Evolutionary conservation across 352 stramenopile species (phyloP).

Genomic region (Elongisporangium prolatum): DNA sequence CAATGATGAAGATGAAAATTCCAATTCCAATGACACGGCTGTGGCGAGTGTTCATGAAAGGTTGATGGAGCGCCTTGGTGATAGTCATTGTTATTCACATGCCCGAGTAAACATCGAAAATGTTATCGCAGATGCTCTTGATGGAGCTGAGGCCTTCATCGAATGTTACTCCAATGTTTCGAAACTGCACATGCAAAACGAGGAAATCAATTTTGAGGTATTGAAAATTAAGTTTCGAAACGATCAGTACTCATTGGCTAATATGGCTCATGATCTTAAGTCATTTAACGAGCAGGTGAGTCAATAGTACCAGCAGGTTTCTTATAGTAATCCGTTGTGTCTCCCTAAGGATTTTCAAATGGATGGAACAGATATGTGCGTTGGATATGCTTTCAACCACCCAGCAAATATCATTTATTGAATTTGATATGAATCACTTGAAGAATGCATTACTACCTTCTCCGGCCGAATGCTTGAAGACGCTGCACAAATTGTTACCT

Average conservation of each 20-base stretch:
- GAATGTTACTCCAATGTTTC: slow-evolving; percentile 30
- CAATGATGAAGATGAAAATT: neutral
- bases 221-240: slow-evolving; percentile 35
- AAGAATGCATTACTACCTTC: slow-evolving; percentile 36
- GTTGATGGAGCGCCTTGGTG: slow-evolving; percentile 28
- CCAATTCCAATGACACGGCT: slow-evolving; percentile 9
- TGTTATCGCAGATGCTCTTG: slow-evolving; percentile 18
- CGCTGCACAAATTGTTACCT: slow-evolving; percentile 34
- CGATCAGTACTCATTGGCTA: slow-evolving; percentile 32
- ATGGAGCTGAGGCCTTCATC: slow-evolving; percentile 19
- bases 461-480: slow-evolving; percentile 29
- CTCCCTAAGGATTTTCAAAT: too few relatives aligned
- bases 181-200: slow-evolving; percentile 30
- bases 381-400: slow-evolving; percentile 15
- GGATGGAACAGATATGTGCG: slow-evolving; percentile 7
- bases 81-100: slow-evolving; percentile 25
- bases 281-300: slow-evolving; percentile 38
- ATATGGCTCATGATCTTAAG: slow-evolving; percentile 33
- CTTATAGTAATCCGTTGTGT: too few relatives aligned
- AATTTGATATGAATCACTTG: slow-evolving; percentile 34
- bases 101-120: slow-evolving; percentile 38
- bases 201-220: slow-evolving; percentile 40
- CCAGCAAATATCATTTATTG: slow-evolving; percentile 33
- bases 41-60: slow-evolving; percentile 8
- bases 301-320: too few relatives aligned